A percentile compares a stretch with the other conserved stretches of the same genome.
These are phyloP conservation scores for Aquilaria agallochum DNA, from an alignment of 441 rosid species.

Conservation along the genomic window DNA sequence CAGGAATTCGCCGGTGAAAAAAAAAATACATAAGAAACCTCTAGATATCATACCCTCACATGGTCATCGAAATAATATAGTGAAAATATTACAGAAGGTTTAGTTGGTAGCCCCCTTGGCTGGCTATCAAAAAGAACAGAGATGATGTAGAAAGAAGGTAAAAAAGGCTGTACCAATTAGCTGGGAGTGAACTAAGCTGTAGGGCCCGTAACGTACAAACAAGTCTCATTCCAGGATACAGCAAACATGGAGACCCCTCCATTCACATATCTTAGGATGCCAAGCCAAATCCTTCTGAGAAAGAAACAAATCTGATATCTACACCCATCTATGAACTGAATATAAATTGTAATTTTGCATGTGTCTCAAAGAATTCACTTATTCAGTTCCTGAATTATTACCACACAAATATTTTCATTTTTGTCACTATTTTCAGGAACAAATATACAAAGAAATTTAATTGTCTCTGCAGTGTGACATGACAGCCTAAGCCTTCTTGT, in stretches of 20 bases:
- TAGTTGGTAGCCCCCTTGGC: neutral
- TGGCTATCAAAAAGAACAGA: neutral
- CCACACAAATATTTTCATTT: neutral
- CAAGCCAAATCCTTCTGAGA: neutral
- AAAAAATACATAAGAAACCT: too few relatives aligned
- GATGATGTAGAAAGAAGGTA: neutral
- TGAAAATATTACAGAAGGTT: too few relatives aligned
- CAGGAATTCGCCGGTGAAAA: too few relatives aligned
- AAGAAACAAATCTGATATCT: constrained; percentile 2
- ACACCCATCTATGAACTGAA: too few relatives aligned
- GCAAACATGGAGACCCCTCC: constrained; percentile 4
- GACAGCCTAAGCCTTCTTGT: constrained; percentile 22
- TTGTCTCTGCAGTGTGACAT: constrained; percentile 18
- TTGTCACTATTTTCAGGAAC: neutral
- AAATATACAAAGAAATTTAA: constrained; percentile 5
- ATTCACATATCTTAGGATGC: constrained; percentile 1
- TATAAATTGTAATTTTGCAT: too few relatives aligned
- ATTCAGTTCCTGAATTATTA: neutral
- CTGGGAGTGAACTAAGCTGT: neutral
- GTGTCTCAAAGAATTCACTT: too few relatives aligned
- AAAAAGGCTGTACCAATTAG: neutral
- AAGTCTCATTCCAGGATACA: neutral
- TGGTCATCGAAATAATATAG: too few relatives aligned
- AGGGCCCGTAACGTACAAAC: neutral
- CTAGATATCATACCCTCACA: too few relatives aligned